Evolutionary conservation across 2,329 filamentous ascomycete species (phyloP).

Genomic region (Escovopsis sp.): DNA sequence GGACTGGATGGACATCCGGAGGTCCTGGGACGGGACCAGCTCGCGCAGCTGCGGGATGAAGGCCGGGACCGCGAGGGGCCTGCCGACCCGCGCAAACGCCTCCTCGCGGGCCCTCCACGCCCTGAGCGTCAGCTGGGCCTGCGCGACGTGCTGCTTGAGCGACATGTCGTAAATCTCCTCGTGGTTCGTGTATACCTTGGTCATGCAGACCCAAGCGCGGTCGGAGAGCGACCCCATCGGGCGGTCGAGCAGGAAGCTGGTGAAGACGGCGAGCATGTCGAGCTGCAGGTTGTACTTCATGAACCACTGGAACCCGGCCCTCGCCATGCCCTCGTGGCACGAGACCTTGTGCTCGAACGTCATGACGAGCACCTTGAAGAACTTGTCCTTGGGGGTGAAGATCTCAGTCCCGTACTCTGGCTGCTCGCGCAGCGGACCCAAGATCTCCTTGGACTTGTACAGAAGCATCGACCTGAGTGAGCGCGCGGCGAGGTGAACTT

Average conservation of each 20-base stretch:
- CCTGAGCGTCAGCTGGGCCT: slow-evolving; percentile 34
- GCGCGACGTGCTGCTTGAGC: slow-evolving; percentile 27
- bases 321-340: slow-evolving; percentile 27
- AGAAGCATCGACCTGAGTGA: slow-evolving; percentile 32
- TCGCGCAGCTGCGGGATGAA: slow-evolving; percentile 32
- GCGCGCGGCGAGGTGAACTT: slow-evolving; percentile 36
- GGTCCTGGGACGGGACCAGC: slow-evolving; percentile 26
- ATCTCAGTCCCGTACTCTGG: slow-evolving; percentile 37
- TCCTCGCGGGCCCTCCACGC: slow-evolving; percentile 38
- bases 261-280: slow-evolving; percentile 40
- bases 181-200: slow-evolving; percentile 32
- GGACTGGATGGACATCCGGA: slow-evolving; percentile 16
- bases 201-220: slow-evolving; percentile 35
- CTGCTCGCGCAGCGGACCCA: slow-evolving; percentile 31
- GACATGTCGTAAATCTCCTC: slow-evolving; percentile 35
- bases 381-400: slow-evolving; percentile 33
- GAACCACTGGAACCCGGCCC: slow-evolving; percentile 40
- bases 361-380: slow-evolving; percentile 39
- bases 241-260: slow-evolving; percentile 36
- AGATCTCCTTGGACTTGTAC: slow-evolving; percentile 32
- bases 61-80: slow-evolving; percentile 24
- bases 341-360: slow-evolving; percentile 32
- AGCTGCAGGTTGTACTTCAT: slow-evolving; percentile 39
- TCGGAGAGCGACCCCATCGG: slow-evolving; percentile 35
- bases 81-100: slow-evolving; percentile 22